Percentiles rank a stretch among this genome's conserved stretches.
phyloP scores from a whole-genome alignment of 2,329 filamentous ascomycete genomes.

The Neophaeococcomyces mojaviensis region DNA sequence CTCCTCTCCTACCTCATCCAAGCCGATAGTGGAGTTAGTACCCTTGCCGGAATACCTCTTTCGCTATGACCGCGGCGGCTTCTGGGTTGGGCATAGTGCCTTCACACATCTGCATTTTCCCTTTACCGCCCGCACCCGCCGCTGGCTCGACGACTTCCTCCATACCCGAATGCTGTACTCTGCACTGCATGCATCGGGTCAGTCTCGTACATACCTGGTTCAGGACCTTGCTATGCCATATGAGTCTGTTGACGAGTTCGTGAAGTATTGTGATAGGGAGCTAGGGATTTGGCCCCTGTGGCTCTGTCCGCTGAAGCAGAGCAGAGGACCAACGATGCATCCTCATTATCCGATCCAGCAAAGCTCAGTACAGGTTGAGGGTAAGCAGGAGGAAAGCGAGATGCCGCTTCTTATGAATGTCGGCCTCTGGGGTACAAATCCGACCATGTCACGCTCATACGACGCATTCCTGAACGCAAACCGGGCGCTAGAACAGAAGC shows the following conservation, averaged over 20 bases:
- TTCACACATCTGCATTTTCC: slow-evolving; percentile 50
- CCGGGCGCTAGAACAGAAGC: slow-evolving; percentile 57
- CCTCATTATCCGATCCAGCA: slow-evolving; percentile 20
- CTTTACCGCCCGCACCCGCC: slow-evolving; percentile 51
- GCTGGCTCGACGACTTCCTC: slow-evolving; percentile 50
- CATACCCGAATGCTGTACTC: slow-evolving; percentile 53
- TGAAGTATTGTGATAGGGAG: slow-evolving; percentile 38
- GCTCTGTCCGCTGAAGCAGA: slow-evolving; percentile 47
- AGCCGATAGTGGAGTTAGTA: slow-evolving; percentile 32
- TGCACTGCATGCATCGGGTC: slow-evolving; percentile 49
- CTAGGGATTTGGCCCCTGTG: slow-evolving; percentile 50
- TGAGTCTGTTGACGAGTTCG: slow-evolving; percentile 40
- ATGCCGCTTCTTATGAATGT: slow-evolving; percentile 51
- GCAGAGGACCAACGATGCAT: slow-evolving; percentile 26
- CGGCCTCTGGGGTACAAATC: slow-evolving; percentile 70
- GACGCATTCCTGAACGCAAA: slow-evolving; percentile 57
- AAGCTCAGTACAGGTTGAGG: slow-evolving; percentile 14
- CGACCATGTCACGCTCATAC: slow-evolving; percentile 31
- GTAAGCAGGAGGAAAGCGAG: too few species aligned
- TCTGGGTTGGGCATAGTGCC: slow-evolving; percentile 50
- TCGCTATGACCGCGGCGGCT: slow-evolving; percentile 50
- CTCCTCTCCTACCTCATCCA: neutral
- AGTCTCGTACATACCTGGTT: slow-evolving; percentile 46
- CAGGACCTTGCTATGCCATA: slow-evolving; percentile 50
- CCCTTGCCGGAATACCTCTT: slow-evolving; percentile 50